These are phyloP conservation scores for Silene latifolia DNA, from an alignment of 148 eudicot species.

Conservation along the genomic window DNA sequence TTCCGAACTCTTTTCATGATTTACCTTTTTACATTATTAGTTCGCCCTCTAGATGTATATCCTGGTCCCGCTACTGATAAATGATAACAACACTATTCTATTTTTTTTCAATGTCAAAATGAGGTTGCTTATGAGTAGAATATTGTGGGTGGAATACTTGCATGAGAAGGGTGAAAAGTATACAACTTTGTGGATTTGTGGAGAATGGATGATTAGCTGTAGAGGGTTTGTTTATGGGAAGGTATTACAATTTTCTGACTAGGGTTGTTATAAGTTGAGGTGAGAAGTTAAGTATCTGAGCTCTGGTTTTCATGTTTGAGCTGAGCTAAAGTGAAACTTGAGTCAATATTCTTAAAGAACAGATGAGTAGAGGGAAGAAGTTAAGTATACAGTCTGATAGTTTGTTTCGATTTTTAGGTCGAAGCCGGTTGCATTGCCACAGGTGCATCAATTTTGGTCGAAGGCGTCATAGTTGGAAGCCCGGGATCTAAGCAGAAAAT, in stretches of 20 bases:
- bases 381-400: neutral
- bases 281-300: neutral
- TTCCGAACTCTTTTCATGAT: neutral
- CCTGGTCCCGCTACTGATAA: neutral
- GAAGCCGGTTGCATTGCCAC: conserved; percentile 71
- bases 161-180: neutral
- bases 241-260: neutral
- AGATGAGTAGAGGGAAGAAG: neutral
- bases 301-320: neutral
- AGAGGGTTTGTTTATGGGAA: neutral
- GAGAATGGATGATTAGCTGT: neutral
- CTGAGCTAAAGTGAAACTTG: neutral
- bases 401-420: conserved; percentile 40
- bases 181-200: neutral
- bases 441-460: conserved; percentile 82
- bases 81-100: neutral
- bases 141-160: neutral
- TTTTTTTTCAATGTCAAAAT: neutral
- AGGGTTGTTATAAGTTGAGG: neutral
- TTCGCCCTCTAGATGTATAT: neutral
- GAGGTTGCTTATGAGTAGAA: neutral
- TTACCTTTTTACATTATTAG: neutral
- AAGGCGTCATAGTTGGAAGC: conserved; percentile 73
- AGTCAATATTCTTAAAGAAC: neutral
- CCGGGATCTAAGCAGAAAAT: conserved; percentile 93